A percentile compares a stretch with the other conserved stretches of the same genome.
Evolutionary conservation across 345 rosid genomes (phyloP).

Genomic region (Populus alba): DNA sequence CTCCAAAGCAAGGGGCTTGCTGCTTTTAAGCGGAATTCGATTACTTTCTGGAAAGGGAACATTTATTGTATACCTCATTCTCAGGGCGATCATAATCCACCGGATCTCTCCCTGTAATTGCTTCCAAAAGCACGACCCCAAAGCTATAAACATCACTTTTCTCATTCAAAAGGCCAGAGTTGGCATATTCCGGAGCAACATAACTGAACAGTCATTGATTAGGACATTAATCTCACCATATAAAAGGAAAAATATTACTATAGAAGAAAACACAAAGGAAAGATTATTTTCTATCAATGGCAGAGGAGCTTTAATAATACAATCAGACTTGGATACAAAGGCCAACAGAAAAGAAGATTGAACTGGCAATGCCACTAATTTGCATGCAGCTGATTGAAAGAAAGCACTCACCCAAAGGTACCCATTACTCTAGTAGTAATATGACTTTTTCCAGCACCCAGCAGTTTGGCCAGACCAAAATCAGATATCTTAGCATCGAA

Average conservation of each 20-base stretch:
- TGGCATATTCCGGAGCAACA: conserved; percentile 97
- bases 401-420: conserved; percentile 80
- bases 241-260: background rate
- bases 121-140: conserved; percentile 89
- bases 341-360: background rate
- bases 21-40: background rate
- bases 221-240: background rate
- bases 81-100: conserved; percentile 86
- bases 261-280: background rate
- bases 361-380: background rate
- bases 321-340: conserved; percentile 7
- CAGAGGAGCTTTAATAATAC: background rate
- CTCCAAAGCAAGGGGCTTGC: background rate
- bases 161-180: conserved; percentile 87
- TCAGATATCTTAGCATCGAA: conserved; percentile 92
- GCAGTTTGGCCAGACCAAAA: conserved; percentile 89
- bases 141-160: conserved; percentile 97
- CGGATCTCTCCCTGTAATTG: conserved; percentile 97
- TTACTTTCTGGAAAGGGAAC: conserved; percentile 2
- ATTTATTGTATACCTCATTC: conserved; percentile 57
- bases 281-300: conserved; percentile 2
- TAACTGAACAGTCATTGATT: conserved; percentile 44
- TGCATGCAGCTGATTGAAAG: conserved; percentile 2
- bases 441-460: conserved; percentile 84
- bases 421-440: conserved; percentile 98